Percentiles rank a stretch among this genome's conserved stretches.
phyloP scores from a whole-genome alignment of 768 basidiomycete genomes.

The Suillus spraguei region DNA sequence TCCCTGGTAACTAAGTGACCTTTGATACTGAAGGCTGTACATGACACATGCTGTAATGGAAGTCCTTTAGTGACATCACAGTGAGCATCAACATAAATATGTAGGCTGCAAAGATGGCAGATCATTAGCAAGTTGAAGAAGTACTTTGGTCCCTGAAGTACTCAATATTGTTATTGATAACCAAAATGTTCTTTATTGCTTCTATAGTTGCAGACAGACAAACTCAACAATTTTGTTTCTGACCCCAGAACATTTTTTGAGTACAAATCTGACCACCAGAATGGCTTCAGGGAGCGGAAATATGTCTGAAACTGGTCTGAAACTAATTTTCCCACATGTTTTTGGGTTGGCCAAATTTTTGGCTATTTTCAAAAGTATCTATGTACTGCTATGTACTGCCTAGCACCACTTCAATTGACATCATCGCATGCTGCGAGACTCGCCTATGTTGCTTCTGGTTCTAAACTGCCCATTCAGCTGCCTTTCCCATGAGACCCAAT shows the following conservation, averaged over 20 bases:
- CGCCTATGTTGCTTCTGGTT: slow-evolving; percentile 38
- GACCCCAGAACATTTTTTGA: background rate
- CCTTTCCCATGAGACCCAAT: slow-evolving; percentile 36
- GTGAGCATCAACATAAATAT: too few relatives aligned
- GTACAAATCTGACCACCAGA: background rate
- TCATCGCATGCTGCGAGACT: slow-evolving; percentile 21
- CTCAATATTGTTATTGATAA: too few relatives aligned
- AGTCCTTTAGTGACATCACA: too few relatives aligned
- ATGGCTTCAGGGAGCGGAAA: background rate
- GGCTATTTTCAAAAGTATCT: background rate
- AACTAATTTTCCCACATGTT: background rate
- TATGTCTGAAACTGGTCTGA: background rate
- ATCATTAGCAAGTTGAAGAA: too few relatives aligned
- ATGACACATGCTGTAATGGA: too few relatives aligned
- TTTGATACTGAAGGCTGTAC: too few relatives aligned
- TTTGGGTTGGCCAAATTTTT: background rate
- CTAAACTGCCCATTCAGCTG: slow-evolving; percentile 40
- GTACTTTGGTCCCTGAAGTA: too few relatives aligned
- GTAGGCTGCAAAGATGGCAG: too few relatives aligned
- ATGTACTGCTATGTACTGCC: background rate
- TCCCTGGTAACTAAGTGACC: too few relatives aligned
- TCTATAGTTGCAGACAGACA: too few relatives aligned
- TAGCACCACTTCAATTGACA: background rate
- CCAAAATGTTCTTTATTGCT: too few relatives aligned
- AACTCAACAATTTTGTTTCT: too few relatives aligned